These are phyloP conservation scores for Yueomyces sinensis DNA, from an alignment of 805 yeast species.

Conservation along the genomic window DNA sequence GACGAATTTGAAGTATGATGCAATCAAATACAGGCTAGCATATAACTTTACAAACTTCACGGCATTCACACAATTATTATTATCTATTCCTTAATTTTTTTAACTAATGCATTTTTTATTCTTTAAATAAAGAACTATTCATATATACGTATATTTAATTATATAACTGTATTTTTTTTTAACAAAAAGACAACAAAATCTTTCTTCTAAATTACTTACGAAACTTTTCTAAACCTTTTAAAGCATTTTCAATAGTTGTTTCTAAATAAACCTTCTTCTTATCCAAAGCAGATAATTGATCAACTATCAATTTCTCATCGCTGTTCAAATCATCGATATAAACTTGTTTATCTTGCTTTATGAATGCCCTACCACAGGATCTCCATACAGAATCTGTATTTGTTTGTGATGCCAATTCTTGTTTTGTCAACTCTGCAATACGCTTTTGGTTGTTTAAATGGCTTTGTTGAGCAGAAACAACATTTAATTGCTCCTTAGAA, in stretches of 20 bases:
- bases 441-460: constrained; percentile 24
- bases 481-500: constrained; percentile 17
- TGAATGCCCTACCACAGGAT: constrained; percentile 70
- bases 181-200: too few relatives aligned
- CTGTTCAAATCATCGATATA: constrained; percentile 36
- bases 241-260: constrained; percentile 64
- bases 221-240: constrained; percentile 38
- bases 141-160: too few relatives aligned
- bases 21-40: too few relatives aligned
- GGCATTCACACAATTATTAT: too few relatives aligned
- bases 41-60: too few relatives aligned
- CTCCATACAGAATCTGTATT: constrained; percentile 55
- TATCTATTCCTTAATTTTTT: too few relatives aligned
- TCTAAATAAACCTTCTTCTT: constrained; percentile 64
- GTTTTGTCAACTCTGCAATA: constrained; percentile 41
- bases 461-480: constrained; percentile 18
- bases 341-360: constrained; percentile 26
- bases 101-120: too few relatives aligned
- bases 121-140: too few relatives aligned
- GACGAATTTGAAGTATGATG: too few relatives aligned
- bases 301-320: constrained; percentile 43
- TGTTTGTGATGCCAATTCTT: constrained; percentile 38
- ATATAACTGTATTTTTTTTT: too few relatives aligned
- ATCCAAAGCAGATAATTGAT: constrained; percentile 43
- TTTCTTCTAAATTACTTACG: too few relatives aligned